These are phyloP conservation scores for Lithospermum erythrorhizon DNA, from an alignment of 257 asterid species.

Conservation along the genomic window DNA sequence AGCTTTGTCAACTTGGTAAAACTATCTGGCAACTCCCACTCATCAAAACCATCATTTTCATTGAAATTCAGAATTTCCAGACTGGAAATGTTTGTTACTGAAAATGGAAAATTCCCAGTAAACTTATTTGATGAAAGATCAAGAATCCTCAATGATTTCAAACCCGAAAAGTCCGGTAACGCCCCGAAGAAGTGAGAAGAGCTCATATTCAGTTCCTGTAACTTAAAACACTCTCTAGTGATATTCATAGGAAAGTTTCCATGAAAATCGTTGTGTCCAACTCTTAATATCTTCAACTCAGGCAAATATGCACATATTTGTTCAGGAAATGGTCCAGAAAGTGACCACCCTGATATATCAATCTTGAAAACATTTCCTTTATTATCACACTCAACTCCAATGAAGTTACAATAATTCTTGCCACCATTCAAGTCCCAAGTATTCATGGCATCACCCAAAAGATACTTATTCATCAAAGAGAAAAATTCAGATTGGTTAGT, in stretches of 20 bases:
- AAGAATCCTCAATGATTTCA: slow-evolving; percentile 33
- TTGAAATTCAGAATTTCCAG: slow-evolving; percentile 54
- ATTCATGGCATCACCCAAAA: slow-evolving; percentile 34
- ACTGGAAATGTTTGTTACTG: slow-evolving; percentile 49
- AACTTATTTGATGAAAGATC: slow-evolving; percentile 61
- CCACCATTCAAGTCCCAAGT: slow-evolving; percentile 35
- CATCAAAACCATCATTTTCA: slow-evolving; percentile 32
- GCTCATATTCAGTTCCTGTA: slow-evolving; percentile 52
- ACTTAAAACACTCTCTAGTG: slow-evolving; percentile 32
- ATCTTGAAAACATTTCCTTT: slow-evolving; percentile 31
- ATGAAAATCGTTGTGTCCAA: slow-evolving; percentile 36
- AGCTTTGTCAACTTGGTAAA: slow-evolving; percentile 35
- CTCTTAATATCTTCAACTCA: slow-evolving; percentile 31
- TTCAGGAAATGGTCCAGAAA: slow-evolving; percentile 52
- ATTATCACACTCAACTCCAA: slow-evolving; percentile 55
- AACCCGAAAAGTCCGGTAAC: slow-evolving; percentile 59
- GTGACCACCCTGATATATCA: slow-evolving; percentile 53
- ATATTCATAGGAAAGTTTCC: slow-evolving; percentile 48
- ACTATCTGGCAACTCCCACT: slow-evolving; percentile 53
- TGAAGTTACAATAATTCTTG: slow-evolving; percentile 30
- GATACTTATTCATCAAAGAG: slow-evolving; percentile 23
- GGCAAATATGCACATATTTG: slow-evolving; percentile 60
- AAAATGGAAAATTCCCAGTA: slow-evolving; percentile 59
- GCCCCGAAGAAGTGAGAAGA: slow-evolving; percentile 28
- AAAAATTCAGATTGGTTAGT: slow-evolving; percentile 40